These are phyloP conservation scores for Hericium coralloides DNA, from an alignment of 768 basidiomycete species.

Conservation along the genomic window DNA sequence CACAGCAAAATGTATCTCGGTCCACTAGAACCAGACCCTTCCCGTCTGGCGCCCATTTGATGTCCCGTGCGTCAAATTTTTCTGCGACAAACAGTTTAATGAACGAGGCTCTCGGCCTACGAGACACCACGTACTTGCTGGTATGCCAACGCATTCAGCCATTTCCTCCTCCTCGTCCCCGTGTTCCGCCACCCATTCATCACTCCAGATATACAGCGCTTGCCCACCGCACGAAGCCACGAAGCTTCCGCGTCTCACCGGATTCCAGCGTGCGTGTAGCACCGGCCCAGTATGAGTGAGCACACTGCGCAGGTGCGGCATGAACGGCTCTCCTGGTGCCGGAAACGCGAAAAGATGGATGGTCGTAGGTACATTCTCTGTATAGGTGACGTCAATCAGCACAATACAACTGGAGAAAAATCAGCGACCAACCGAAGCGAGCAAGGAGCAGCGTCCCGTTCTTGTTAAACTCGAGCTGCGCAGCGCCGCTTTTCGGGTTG, in stretches of 20 bases:
- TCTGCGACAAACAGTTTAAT: constrained; percentile 29
- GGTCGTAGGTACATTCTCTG: constrained; percentile 55
- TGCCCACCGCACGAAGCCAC: constrained; percentile 58
- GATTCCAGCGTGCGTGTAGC: constrained; percentile 71
- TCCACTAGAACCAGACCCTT: constrained; percentile 70
- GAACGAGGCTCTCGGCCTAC: not conserved
- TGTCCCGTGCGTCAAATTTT: constrained; percentile 60
- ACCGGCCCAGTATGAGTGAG: constrained; percentile 59
- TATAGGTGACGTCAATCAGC: constrained; percentile 8
- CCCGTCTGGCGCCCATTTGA: constrained; percentile 82
- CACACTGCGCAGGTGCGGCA: constrained; percentile 56
- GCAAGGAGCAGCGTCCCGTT: constrained; percentile 66
- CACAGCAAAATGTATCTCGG: constrained; percentile 63
- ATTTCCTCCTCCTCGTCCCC: constrained; percentile 58
- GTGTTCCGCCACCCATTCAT: constrained; percentile 56
- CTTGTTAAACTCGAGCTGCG: constrained; percentile 76
- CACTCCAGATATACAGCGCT: constrained; percentile 73
- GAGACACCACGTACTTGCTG: constrained; percentile 53
- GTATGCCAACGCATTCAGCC: constrained; percentile 86
- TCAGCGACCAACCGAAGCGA: constrained; percentile 51
- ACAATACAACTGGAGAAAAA: not conserved
- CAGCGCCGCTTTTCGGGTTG: constrained; percentile 55
- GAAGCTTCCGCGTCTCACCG: constrained; percentile 65
- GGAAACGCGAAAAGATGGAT: constrained; percentile 72
- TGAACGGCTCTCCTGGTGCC: constrained; percentile 42